A percentile compares a stretch with the other conserved stretches of the same genome.
Conservation (phyloP, 176 grass and related monocot genomes). For the Oryza glaberrima region DNA sequence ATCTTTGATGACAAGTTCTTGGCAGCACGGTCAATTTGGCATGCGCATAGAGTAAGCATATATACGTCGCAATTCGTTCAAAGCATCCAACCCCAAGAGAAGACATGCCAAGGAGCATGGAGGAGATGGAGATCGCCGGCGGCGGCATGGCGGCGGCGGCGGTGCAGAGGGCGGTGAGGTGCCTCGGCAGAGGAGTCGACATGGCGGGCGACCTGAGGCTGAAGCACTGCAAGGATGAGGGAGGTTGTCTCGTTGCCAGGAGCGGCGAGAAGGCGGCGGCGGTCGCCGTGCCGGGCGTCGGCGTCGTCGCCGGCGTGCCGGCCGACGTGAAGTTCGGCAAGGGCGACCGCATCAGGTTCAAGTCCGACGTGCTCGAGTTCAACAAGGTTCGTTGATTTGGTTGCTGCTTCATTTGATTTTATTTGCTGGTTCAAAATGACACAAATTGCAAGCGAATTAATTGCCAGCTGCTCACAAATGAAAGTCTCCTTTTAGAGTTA, state of each 20-base stretch:
- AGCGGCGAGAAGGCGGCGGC: constrained; percentile 45
- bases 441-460: background rate
- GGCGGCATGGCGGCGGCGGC: background rate
- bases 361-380: constrained; percentile 80
- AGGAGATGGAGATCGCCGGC: constrained; percentile 29
- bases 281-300: constrained; percentile 61
- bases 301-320: constrained; percentile 52
- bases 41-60: constrained; percentile 11
- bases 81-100: background rate
- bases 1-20: background rate
- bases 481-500: background rate
- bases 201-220: constrained; percentile 68
- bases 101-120: constrained; percentile 32
- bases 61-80: background rate
- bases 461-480: background rate
- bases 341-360: constrained; percentile 67
- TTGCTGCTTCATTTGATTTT: background rate
- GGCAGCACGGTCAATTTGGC: background rate
- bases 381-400: constrained; percentile 53
- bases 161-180: constrained; percentile 58
- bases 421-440: no score
- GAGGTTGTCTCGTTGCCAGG: constrained; percentile 50
- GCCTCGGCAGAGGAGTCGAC: constrained; percentile 79
- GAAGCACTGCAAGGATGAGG: constrained; percentile 72
- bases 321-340: constrained; percentile 77